A percentile compares a stretch with the other conserved stretches of the same genome.
phyloP scores from a whole-genome alignment of 352 stramenopile species.

The Pythium diclinum region DNA sequence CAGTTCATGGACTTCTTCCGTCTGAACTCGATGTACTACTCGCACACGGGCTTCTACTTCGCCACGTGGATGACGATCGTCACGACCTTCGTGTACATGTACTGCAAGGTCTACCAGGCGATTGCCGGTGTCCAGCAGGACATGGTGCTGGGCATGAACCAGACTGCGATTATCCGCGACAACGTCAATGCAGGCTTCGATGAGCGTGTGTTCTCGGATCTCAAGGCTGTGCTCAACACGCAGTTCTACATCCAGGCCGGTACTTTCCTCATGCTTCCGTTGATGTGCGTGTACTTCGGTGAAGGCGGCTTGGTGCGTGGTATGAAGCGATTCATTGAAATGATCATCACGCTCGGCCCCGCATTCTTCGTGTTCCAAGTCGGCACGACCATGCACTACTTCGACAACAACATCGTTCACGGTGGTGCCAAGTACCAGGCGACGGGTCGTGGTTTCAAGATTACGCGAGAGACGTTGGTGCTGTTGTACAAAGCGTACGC shows the following conservation, averaged over 20 bases:
- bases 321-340: slow-evolving; percentile 71
- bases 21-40: slow-evolving; percentile 87
- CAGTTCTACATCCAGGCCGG: slow-evolving; percentile 85
- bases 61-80: slow-evolving; percentile 87
- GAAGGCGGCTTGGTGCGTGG: slow-evolving; percentile 70
- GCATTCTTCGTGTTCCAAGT: slow-evolving; percentile 83
- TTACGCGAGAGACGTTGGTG: slow-evolving; percentile 78
- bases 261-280: slow-evolving; percentile 70
- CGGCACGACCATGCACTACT: slow-evolving; percentile 85
- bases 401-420: slow-evolving; percentile 80
- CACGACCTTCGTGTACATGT: slow-evolving; percentile 88
- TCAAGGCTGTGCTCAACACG: slow-evolving; percentile 71
- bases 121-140: slow-evolving; percentile 65
- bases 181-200: slow-evolving; percentile 57
- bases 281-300: slow-evolving; percentile 79
- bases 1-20: slow-evolving; percentile 87
- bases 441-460: slow-evolving; percentile 82
- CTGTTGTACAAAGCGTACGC: slow-evolving; percentile 81
- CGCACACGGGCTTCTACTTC: slow-evolving; percentile 85
- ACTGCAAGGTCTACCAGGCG: slow-evolving; percentile 79
- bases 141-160: slow-evolving; percentile 75
- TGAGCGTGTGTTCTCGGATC: slow-evolving; percentile 57
- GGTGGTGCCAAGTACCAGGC: slow-evolving; percentile 79
- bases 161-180: slow-evolving; percentile 59
- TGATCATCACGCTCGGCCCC: slow-evolving; percentile 70